Evolutionary conservation across 2,329 filamentous ascomycete genomes (phyloP), one percentile per base, ranked within the genome.

Genomic region (Penicillium sp.): DNA sequence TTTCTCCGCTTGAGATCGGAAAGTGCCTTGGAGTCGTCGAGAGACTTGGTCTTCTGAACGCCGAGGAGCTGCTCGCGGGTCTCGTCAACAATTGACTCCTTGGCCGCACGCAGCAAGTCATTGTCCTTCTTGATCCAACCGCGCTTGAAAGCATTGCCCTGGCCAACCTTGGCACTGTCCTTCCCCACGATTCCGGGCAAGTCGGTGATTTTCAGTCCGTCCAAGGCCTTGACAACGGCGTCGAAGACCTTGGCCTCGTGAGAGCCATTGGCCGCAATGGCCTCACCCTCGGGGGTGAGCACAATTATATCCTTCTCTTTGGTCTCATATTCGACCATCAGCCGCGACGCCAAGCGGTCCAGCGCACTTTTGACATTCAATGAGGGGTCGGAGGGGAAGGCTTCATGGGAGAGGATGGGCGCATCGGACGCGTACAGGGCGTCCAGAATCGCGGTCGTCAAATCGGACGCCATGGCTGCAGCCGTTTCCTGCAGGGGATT

Each of bases 1-100:
- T 96, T 97, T 68, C 92, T 85, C 81, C 96, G 96, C 77, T 87
- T 92, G 61, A 96, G 77, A 56, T 97, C 92, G 48, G 84, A 80
- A 25, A 96, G 72, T 31, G 86, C 79, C 74, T 95, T 95, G 46
- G 83, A 69, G 63, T 96, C 89, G 20, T 81, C 75, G 61, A 89
- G 79, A 24, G 86, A 84, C 60, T 83, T 82, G 13, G 82, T 87
- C 61, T 87, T 76, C 71, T 88, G 80, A 64, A 96, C 89, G 44
- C 80, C 80, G 67, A 85, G 79, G 53, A 99, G 81, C 63, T 90
- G 84, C 61, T 91, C 83, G 63, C 84, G 83, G 46, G 90, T 95
- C 48, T 82, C 79, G 69, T 99, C 94, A 63, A 86, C 78, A 63
- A 97, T 92, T 20, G 86, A 83, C 18, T 95, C 84, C 59, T 81